Base-by-base conservation (phyloP, 345 rosid species). In the Cardamine chenopodiifolia region DNA sequence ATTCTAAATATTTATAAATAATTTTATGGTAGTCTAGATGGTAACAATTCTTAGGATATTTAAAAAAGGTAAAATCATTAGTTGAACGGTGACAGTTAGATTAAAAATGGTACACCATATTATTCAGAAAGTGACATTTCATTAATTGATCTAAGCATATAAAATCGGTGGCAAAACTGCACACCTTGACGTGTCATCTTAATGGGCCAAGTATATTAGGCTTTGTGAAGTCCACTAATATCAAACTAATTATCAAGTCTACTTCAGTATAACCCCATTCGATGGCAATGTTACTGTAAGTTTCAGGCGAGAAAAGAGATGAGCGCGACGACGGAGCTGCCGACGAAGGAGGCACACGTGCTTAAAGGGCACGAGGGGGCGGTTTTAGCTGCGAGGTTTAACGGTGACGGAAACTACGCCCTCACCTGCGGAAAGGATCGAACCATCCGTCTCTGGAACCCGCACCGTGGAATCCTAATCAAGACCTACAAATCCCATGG, bases 381-480 rank as follows among this genome's bases (percentile, higher is more conserved):
- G 3, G 95, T 91, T 39, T 81, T 87, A 69, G 97, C 91, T 2
- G 92, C 97, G 48, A 84, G 99, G 58, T 95, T 92, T 87, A 92
- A 90, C 81, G 88, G 78, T 7, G 99, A 95, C 67, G 97, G 98
- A 0, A 92, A 95, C 81, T 95, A 92, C 75, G 90, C 97, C 71
- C 91, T 95, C 20, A 86, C 91, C 69, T 86, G 98, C 72, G 97
- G 97, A 25, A 95, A 95, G 79, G 97, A 95, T 82, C 94, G 99
- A 15, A 92, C 98, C n/a, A 90, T 92, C 55, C 98, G 98, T 52
- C 88, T 95, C 11, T 92, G 99, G 99, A 92, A 95, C 52, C 99
- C 99, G 11, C 98, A 95, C 90, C 96, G 96, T 14, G 96, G 98
- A 44, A 85, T 90, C 77, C 86, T 87, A 79, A 89, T 92, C 72